phyloP scores from a whole-genome alignment of 208 protist genomes.

The Trypanosoma congolense region DNA sequence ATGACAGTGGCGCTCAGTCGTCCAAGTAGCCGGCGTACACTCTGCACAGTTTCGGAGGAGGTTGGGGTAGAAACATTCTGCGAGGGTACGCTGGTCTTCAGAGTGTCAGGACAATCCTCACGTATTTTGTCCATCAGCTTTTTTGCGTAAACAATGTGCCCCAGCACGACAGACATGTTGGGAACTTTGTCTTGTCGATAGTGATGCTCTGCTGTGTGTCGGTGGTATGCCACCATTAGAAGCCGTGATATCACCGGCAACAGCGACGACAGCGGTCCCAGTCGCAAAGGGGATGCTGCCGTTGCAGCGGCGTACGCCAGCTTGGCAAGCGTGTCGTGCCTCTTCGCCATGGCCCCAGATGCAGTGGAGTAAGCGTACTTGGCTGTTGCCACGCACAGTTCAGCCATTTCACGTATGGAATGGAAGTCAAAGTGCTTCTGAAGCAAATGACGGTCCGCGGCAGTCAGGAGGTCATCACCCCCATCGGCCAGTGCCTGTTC shows the following conservation, averaged over 20 bases:
- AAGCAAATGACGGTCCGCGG: slow-evolving; percentile 29
- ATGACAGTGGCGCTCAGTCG: slow-evolving; percentile 20
- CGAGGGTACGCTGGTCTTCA: background rate
- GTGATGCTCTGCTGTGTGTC: slow-evolving; percentile 55
- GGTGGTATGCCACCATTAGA: slow-evolving; percentile 59
- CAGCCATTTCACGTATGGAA: slow-evolving; percentile 23
- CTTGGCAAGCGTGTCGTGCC: slow-evolving; percentile 46
- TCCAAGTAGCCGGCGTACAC: slow-evolving; percentile 15
- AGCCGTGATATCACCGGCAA: slow-evolving; percentile 37
- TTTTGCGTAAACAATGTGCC: slow-evolving; percentile 56
- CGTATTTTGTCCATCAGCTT: slow-evolving; percentile 33
- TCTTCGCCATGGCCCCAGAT: slow-evolving; percentile 35
- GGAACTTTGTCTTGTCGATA: slow-evolving; percentile 22
- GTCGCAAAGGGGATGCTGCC: slow-evolving; percentile 22
- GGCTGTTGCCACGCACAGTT: slow-evolving; percentile 38
- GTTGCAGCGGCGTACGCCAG: slow-evolving; percentile 44
- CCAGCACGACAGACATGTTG: slow-evolving; percentile 58
- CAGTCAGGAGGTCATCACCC: slow-evolving; percentile 21
- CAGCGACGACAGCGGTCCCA: slow-evolving; percentile 17
- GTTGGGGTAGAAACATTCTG: background rate
- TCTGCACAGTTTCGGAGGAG: background rate
- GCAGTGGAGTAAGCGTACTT: slow-evolving; percentile 71
- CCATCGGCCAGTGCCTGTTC: slow-evolving; percentile 20
- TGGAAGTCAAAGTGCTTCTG: slow-evolving; percentile 30
- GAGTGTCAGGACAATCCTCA: background rate